Base-by-base conservation (phyloP, 2,329 filamentous ascomycete genomes). In the Arthrobotrys iridis region DNA sequence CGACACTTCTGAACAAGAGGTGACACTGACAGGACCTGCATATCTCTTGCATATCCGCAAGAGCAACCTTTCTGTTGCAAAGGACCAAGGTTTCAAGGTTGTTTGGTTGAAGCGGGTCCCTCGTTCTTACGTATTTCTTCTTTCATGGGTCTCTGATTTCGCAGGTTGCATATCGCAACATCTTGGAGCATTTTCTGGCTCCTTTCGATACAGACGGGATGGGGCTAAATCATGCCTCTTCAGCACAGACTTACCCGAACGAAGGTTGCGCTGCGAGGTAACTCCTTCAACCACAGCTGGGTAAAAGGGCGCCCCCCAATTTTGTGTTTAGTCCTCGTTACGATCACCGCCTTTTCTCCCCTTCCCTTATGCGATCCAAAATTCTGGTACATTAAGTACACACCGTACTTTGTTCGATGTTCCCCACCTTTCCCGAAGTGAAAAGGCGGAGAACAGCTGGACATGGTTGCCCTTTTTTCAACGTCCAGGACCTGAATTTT, bases 341-440 rank as follows among this genome's bases (percentile, higher is more conserved):
- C 64, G 64, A 68, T 41, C 5, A 41, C 35, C 52, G 18, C 30
- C 60, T n/a, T n/a, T n/a, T n/a, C 24, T 28, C 11, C n/a, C 22
- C n/a, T 48, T 57, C 6, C 35, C 35, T 58, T 59, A 28, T 50
- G 57, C 65, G 57, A 70, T 62, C 66, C 66, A 63, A 50, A 46
- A 71, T 40, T 45, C 37, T 37, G 57, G 66, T 50, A 60, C 40
- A 20, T 48, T n/a, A n/a, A n/a, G n/a, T n/a, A n/a, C n/a, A 20
- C 26, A 41, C 52, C 41, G 41, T 35, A 57, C 33, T 67, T 50
- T 48, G n/a, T 20, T 15, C 11, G 62, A 46, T 11, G 33, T 65
- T 67, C 52, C 68, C 60, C 68, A 65, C 60, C 68, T 67, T 74
- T 75, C 63, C 71, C 46, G 57, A 67, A 66, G 20, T 28, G 46